Conservation (phyloP, 768 basidiomycete genomes). For the Serendipita vermifera region DNA sequence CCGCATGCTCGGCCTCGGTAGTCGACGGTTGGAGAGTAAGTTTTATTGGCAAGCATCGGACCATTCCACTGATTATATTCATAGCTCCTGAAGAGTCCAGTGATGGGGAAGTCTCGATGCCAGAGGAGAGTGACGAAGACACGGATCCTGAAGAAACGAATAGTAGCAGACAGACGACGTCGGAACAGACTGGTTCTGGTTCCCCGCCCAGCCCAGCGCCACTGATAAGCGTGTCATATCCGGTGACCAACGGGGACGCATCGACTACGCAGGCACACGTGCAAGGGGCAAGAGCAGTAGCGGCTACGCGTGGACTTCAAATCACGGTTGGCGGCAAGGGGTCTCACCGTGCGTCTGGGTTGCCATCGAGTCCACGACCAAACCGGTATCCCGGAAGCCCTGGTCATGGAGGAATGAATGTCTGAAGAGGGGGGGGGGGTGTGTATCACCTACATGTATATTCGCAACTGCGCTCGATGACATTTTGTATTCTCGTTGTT, state of each 20-base stretch:
- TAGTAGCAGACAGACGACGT: constrained; percentile 30
- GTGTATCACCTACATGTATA: no score
- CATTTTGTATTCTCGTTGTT: no score
- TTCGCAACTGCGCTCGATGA: no score
- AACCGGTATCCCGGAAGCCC: constrained; percentile 3
- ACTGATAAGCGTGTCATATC: constrained; percentile 14
- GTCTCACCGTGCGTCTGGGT: constrained; percentile 32
- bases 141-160: constrained; percentile 26
- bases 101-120: constrained; percentile 37
- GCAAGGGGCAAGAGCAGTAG: constrained; percentile 40
- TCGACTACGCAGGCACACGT: not conserved
- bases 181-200: constrained; percentile 30
- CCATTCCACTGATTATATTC: constrained; percentile 10
- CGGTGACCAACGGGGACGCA: not conserved
- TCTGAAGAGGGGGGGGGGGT: no score
- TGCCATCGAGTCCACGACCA: constrained; percentile 11
- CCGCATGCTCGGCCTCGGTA: constrained; percentile 62
- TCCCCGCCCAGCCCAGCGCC: constrained; percentile 24
- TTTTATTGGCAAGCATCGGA: constrained; percentile 14
- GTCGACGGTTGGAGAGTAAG: constrained; percentile 55
- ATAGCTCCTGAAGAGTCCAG: constrained; percentile 17
- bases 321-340: constrained; percentile 39
- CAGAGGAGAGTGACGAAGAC: constrained; percentile 66
- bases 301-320: constrained; percentile 60
- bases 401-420: no score